Evolutionary conservation across 2,329 filamentous ascomycete species (phyloP), one percentile per base, ranked within the genome.

Genomic region (Lasiodiplodia sp.): DNA sequence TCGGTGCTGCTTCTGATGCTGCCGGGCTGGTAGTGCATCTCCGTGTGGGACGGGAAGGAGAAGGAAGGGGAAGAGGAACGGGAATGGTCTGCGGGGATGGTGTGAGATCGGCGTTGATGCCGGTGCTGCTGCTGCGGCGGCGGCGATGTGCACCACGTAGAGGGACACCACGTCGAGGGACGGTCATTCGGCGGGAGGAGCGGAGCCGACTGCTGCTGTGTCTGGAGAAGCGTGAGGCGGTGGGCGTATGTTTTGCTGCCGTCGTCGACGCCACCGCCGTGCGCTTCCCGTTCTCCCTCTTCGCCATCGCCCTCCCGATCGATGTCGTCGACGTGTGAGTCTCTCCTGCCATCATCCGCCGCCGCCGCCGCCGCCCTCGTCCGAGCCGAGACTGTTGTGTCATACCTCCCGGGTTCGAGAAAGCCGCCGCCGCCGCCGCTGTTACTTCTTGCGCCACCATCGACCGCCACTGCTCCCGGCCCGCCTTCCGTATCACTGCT

Each of bases 251-350:
- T 2, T 23, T 53, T 53, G 51, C 51, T 6, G 51, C 14, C 49
- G 49, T 28, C 34, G 16, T 31, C 55, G n/a, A 21, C 53, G 25
- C 11, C 31, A 16, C 18, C 53, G 12, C 3, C 25, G 28, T 21
- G 16, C 21, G 23, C 23, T 25, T 4, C 31, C 7, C 31, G 31
- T 34, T 34, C 31, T 34, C 8, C 31, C 31, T 34, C 16, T 4
- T 49, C 25, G 12, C 14, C 60, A 14, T 52, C 60, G 18, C 25
- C 57, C 8, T 11, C 23, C 7, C 18, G 11, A 18, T 52, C 47
- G 25, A 25, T 16, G 21, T 34, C 58, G n/a, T 64, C 60, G 31
- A 64, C 47, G 31, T 38, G 28, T 21, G 58, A 63, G 10, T 63
- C 58, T 44, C 58, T 25, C 23, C 58, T 31, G 23, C 21, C 40